Evolutionary conservation across 805 yeast genomes (phyloP), one percentile per base, ranked within the genome.

Genomic region (Candida parachauliodes): DNA sequence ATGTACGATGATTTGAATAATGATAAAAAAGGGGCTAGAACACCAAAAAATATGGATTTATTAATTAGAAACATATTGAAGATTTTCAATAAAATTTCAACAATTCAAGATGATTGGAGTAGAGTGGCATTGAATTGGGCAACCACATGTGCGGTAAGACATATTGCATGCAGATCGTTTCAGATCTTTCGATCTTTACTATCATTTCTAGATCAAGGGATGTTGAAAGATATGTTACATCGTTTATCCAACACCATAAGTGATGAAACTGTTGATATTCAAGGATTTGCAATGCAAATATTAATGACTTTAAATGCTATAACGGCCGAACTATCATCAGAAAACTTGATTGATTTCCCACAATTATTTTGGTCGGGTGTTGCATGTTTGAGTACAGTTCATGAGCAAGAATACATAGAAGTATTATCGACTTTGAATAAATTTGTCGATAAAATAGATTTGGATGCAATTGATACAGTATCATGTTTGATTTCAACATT

Each of bases 241-340:
- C 75, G 99, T 42, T 68, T 93, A 21, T 87, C 96, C 0, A 89
- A 88, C 50, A 94, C 99, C 0, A 82, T 93, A 6, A 80, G 96
- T 0, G 99, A 94, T 55, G 88, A 81, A 28, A 79, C 88, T 8
- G 64, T 77, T 0, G 98, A 93, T 49, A 89, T 93, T 26, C 98
- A 91, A 60, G 96, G 96, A 1, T 94, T 94, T 60, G 82, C 97
- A 0, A 86, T 93, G 89, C 98, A 93, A 60, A 93, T 93, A 38
- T 64, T 93, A 45, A 91, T 93, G 97, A 91, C 98, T 0, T 60
- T 93, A 50, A 88, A 91, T 62, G 95, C 97, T 0, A 80, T 88
- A 10, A 85, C 91, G 2, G 93, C 95, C 0, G 95, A 88, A 51
- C 62, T 88, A 31, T 85, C 81, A 47, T 74, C 91, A 7, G 84